Base-by-base conservation (phyloP, 768 basidiomycete species). In the Xanthoconium stramineum region DNA sequence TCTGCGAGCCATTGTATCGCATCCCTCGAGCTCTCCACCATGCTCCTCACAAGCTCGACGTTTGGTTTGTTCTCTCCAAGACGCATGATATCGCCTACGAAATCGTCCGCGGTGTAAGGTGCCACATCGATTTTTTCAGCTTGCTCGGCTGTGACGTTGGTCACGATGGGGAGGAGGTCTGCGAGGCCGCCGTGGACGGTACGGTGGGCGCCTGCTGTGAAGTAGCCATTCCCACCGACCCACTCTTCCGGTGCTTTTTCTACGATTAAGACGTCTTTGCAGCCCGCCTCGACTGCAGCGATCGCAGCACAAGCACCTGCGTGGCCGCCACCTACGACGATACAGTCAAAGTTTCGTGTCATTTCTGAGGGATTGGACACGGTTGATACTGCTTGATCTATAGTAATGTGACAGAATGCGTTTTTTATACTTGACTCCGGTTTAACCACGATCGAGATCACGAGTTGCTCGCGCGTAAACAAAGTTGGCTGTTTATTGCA, bases 191-290 rank as follows among this genome's bases (percentile, higher is more conserved):
- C 72, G 61, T 88, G 86, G 4, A 80, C 82, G 12, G 82, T 86
- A 51, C 86, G 82, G 63, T 82, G 77, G 8, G 85, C 84, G 20
- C 86, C 86, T 11, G 85, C 85, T 32, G 86, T 87, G 71, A 88
- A 88, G 69, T 82, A 86, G 17, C 85, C 83, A 61, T 89, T 88
- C 17, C 86, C 87, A 5, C 87, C 87, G 5, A 69, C 78, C 86
- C 86, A 88, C 53, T 79, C 78, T 39, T 71, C 62, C 1, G 85
- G 83, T 39, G 83, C 83, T 62, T 86, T 86, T 63, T 88, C 86
- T 49, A 88, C 71, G 52, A 88, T 71, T 42, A 88, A 73, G 57
- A 87, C 83, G 75, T 78, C 77, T 48, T 69, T 72, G 68, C 83
- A 83, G 39, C 86, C 85, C 48, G 80, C 70, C 58, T 87, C 82